These are phyloP conservation scores for Selaginella tamariscina DNA, from an alignment of 75 land plant species.

Conservation along the genomic window DNA sequence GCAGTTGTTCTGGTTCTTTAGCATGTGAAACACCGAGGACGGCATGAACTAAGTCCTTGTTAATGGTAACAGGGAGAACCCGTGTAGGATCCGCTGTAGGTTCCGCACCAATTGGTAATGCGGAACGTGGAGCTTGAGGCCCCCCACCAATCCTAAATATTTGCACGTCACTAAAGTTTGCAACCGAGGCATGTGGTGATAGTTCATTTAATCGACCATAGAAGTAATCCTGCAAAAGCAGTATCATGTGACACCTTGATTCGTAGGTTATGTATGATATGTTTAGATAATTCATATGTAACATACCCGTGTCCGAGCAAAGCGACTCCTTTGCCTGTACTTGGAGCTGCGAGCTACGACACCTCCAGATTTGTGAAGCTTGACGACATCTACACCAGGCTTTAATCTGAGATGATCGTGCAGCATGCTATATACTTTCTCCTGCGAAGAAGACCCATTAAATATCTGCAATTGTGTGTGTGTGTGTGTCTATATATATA, in stretches of 20 bases:
- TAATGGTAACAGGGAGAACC: slow-evolving; percentile 56
- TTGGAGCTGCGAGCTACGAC: slow-evolving; percentile 79
- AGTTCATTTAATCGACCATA: slow-evolving; percentile 81
- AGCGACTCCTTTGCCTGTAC: slow-evolving; percentile 53
- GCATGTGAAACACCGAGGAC: slow-evolving; percentile 93
- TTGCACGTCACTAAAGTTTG: slow-evolving; percentile 62
- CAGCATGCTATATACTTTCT: slow-evolving; percentile 82
- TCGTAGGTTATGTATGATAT: too few relatives aligned
- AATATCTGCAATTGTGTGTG: not conserved
- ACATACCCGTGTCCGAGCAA: slow-evolving; percentile 64
- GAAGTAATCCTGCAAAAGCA: slow-evolving; percentile 75
- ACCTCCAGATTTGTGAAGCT: slow-evolving; percentile 96
- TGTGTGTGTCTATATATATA: not conserved
- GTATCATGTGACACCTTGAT: too few relatives aligned
- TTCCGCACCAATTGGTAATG: slow-evolving; percentile 93
- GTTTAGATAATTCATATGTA: too few relatives aligned
- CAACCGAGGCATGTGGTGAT: slow-evolving; percentile 66
- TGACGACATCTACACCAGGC: slow-evolving; percentile 82
- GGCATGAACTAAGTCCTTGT: slow-evolving; percentile 54
- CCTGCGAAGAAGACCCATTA: slow-evolving; percentile 34
- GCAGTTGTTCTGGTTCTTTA: slow-evolving; percentile 76
- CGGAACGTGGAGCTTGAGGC: slow-evolving; percentile 95
- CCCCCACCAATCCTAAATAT: slow-evolving; percentile 88
- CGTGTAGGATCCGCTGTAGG: slow-evolving; percentile 90
- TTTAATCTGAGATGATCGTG: slow-evolving; percentile 58